Evolutionary conservation across 1,284 basidiomycete species (phyloP).

Genomic region (Sanghuangporus sanghuang): DNA sequence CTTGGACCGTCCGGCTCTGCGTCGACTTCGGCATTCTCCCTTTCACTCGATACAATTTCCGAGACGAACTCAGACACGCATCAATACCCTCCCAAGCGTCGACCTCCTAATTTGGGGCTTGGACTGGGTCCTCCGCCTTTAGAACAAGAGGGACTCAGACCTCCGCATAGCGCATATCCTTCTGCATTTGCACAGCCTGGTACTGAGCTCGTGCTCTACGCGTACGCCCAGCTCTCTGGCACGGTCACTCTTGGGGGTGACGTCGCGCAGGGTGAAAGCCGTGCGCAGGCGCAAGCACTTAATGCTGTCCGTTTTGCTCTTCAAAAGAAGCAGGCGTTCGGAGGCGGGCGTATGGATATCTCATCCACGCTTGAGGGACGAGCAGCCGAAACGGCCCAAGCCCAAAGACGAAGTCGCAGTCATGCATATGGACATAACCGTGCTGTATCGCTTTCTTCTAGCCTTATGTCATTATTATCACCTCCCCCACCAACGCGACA

Average conservation of each 20-base stretch:
- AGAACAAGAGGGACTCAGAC: slow-evolving; percentile 20
- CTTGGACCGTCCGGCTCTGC: slow-evolving; percentile 31
- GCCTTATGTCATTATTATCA: slow-evolving; percentile 50
- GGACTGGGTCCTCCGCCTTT: slow-evolving; percentile 39
- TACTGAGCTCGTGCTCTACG: slow-evolving; percentile 76
- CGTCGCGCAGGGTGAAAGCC: slow-evolving; percentile 21
- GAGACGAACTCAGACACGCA: slow-evolving; percentile 34
- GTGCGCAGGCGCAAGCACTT: slow-evolving; percentile 3
- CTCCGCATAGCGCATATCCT: slow-evolving; percentile 32
- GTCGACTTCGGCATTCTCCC: slow-evolving; percentile 55
- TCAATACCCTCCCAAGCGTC: slow-evolving; percentile 23
- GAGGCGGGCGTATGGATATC: slow-evolving; percentile 77
- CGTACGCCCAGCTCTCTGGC: slow-evolving; percentile 82
- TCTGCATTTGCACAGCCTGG: slow-evolving; percentile 39
- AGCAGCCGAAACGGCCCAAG: not conserved
- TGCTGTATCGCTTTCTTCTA: slow-evolving; percentile 49
- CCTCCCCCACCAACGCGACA: slow-evolving; percentile 27
- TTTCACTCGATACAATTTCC: slow-evolving; percentile 64
- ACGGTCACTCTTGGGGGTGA: slow-evolving; percentile 43
- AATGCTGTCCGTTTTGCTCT: slow-evolving; percentile 11
- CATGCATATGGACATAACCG: slow-evolving; percentile 34
- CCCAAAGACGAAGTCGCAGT: slow-evolving; percentile 15
- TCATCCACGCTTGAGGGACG: slow-evolving; percentile 36
- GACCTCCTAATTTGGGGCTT: slow-evolving; percentile 37
- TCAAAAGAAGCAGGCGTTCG: slow-evolving; percentile 42